phyloP scores from a whole-genome alignment of 768 basidiomycete species.

The Asterophora parasitica region DNA sequence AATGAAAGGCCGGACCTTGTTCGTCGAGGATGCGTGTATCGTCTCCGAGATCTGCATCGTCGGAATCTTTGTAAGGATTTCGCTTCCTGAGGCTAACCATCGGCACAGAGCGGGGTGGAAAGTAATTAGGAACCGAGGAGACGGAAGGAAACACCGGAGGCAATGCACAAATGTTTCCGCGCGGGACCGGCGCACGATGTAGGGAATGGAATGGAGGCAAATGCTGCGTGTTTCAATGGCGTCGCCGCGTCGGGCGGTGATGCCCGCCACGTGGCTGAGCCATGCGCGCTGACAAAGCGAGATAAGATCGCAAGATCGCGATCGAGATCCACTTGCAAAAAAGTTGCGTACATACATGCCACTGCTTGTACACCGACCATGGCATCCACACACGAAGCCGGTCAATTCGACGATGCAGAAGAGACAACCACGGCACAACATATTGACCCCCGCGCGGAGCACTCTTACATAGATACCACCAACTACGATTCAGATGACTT shows the following conservation, averaged over 20 bases:
- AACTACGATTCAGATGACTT: conserved; percentile 31
- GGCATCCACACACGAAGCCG: conserved; percentile 33
- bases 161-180: too few species aligned
- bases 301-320: background rate
- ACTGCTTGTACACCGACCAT: conserved; percentile 16
- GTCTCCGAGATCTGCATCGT: conserved; percentile 24
- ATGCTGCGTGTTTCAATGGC: too few species aligned
- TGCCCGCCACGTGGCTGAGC: too few species aligned
- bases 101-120: too few species aligned
- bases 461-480: conserved; percentile 42
- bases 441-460: conserved; percentile 21
- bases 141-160: too few species aligned
- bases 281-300: too few species aligned
- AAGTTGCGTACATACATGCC: too few species aligned
- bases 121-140: too few species aligned
- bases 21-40: conserved; percentile 42
- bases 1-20: conserved; percentile 34
- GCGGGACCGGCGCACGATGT: too few species aligned
- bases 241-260: too few species aligned
- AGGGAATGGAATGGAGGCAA: too few species aligned
- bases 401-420: conserved; percentile 62
- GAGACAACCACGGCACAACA: conserved; percentile 21
- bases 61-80: conserved; percentile 36
- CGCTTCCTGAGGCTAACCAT: conserved; percentile 42
- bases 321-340: background rate